Evolutionary conservation across 768 basidiomycete species (phyloP), one percentile per base, ranked within the genome.

Genomic region (Phaffia australis): DNA sequence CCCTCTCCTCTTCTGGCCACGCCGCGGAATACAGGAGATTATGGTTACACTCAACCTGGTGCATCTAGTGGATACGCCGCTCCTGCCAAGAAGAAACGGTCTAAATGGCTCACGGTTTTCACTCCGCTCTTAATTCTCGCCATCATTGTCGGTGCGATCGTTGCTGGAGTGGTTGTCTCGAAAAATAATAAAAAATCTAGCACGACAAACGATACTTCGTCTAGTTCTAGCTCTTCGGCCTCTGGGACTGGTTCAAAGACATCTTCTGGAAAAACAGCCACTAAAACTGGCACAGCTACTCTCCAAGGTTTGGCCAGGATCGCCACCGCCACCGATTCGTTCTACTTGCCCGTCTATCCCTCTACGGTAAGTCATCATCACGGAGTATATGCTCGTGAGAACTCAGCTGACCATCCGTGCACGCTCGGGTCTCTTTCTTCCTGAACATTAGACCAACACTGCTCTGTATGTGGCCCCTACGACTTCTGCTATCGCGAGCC

Each of bases 261-360:
- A 5, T 49, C 60, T 2, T 63, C 67, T n/a, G 67, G 60, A 35
- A 25, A 61, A 47, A 29, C 60, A 4, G 67, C 55, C 19, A 62
- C 67, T 54, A 56, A 60, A 49, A 46, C 54, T 3, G 57, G 56
- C 25, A 50, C 56, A n/a, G 63, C 56, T 2, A 46, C 35, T 16
- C 75, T 74, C 30, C 72, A 75, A 65, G 73, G 74, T 27, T 86
- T 86, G 1, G 83, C 84, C 6, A 48, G 67, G 23, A 16, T 63
- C 57, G 67, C 67, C 32, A 46, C 48, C 42, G 61, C 29, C 29
- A 95, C 92, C 21, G 81, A 92, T 73, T 80, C 83, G 58, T 94
- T 83, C 74, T 81, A 86, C 79, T 80, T 89, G 64, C 93, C 93
- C 0, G 73, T 92, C 30, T 94, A 93, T 75, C 89, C 91, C 7